Base-by-base conservation (phyloP, 768 basidiomycete genomes). In the Lentinus tigrinus region DNA sequence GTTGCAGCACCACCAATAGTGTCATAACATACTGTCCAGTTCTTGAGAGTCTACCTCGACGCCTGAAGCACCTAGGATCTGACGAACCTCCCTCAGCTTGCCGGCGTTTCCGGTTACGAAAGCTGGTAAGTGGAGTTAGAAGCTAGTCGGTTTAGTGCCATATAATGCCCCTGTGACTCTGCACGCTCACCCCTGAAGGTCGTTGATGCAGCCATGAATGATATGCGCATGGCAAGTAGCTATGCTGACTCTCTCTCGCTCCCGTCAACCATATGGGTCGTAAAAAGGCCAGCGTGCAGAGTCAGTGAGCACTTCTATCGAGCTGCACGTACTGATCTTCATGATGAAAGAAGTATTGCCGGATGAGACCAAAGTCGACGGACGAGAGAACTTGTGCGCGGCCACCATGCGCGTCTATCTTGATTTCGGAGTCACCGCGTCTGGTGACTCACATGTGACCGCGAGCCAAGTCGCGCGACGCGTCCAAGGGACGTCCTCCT, bases 31-130 rank as follows among this genome's bases (percentile, higher is more conserved):
- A 89, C 95, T 83, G 63, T 97, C 92, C 17, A 98, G 79, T 62
- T 82, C 85, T 66, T 81, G 81, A 2, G 91, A 89, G 52, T 88
- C 85, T 48, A 98, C 82, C 52, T 87, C 82, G 63, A 98, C 83
- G 9, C 87, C 83, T 17, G 79, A 72, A 14, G 82, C 75, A 0
- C 81, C 81, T 17, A 98, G 79, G 69, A 98, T 98, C 31, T 84
- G 82, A 65, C 85, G 84, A 59, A 95, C 93, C 75, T 98, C 96
- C 58, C 79, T 81, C 26, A 98, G 78, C 72, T 98, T 98, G 77
- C 95, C 93, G 19, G 87, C 83, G 70, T 98, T 98, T 26, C 95
- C 93, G 0, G 96, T 98, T 17, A 98, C 93, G 71, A 98, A 97
- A 24, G 89, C 95, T 96, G 47, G 23, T 27, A 4, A 11, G n/a